Evolutionary conservation across 805 yeast genomes (phyloP), one percentile per base, ranked within the genome.

Genomic region (Cyberlindnera saturnus): DNA sequence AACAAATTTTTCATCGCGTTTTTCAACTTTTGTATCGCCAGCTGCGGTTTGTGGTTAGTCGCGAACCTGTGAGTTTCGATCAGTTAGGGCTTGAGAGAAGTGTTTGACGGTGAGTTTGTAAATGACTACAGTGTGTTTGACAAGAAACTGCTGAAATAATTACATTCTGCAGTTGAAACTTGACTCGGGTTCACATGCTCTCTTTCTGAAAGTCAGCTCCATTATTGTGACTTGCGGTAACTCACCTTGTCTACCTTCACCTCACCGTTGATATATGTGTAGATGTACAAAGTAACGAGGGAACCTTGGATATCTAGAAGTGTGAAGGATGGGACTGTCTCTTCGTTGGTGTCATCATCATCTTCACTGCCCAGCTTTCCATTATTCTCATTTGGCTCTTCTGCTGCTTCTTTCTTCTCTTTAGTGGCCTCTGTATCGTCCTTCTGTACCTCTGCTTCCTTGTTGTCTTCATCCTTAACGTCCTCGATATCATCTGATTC

Each of bases 231-330:
- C 57, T 80, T 81, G 34, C 81, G 67, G 55, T 80, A 83, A 23
- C 77, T 76, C 36, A 87, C 84, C 64, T 89, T 89, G 60, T 91
- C 97, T 16, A 93, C 96, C 60, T 86, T 86, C 30, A 93, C 90
- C 46, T 88, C 95, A 2, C 82, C 88, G 48, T 81, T 82, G 34
- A 84, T 69, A 54, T 81, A 71, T 10, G 93, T 85, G 69, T 93
- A 93, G 46, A 93, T 84, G 64, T 85, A 93, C 23, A 90, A 69
- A 1, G 90, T 85, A 52, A 96, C 83, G 2, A 76, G 74, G 0
- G 81, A 63, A 0, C 86, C 91, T 56, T 84, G 87, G n/a, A 89
- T 77, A 56, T 93, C 98, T 51, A 91, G 59, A 29, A 91, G 69
- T 56, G 96, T 89, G 62, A 93, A 91, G 42, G 96, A 86, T 5